Base-by-base conservation (phyloP, 768 basidiomycete genomes). In the Russula foetens region DNA sequence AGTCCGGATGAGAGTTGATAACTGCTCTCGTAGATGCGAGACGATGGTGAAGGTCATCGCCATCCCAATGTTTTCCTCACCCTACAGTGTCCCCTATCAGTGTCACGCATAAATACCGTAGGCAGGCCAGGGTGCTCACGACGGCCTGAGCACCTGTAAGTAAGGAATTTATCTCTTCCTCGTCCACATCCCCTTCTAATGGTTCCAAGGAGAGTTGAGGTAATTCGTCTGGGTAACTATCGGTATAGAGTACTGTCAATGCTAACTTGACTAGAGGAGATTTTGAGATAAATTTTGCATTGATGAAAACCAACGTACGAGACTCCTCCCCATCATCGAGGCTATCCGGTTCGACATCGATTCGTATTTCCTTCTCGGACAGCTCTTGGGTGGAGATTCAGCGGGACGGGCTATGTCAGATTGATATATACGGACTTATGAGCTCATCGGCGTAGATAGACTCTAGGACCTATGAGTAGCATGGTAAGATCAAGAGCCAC, bases 11-110 rank as follows among this genome's bases (percentile, higher is more conserved):
- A 95, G 74, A 19, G 70, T 68, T 5, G 85, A 81, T 17, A 98
- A 75, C 52, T 83, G 78, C 72, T 98, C 94, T 64, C 89, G 80
- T 47, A 97, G 80, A 67, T 89, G 86, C 0, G 90, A 87, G 12
- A 93, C 86, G 19, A 99, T 78, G 0, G 96, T 93, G 70, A 97
- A 99, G 19, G 94, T 95, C 94, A 98, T 98, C 2, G 97, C 94
- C 88, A 95, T 95, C 45, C 92, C 92, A 23, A 92, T 68, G 71
- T 90, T 93, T 69, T 94, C 92, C 69, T 87, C 82, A 57, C 88
- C 90, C 88, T 90, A 59, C 56, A 58, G 21, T 14, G 53, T 52
- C 33, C 14, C 21, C 9, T 46, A 17, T 58, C 47, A 54, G 46
- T 26, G 11, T 35, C n/a, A 59, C 21, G 35, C 38, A 54, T 26